A percentile compares a stretch with the other conserved stretches of the same genome.
phyloP scores from a whole-genome alignment of 169 alveolate species.

The Plasmodium inui region DNA sequence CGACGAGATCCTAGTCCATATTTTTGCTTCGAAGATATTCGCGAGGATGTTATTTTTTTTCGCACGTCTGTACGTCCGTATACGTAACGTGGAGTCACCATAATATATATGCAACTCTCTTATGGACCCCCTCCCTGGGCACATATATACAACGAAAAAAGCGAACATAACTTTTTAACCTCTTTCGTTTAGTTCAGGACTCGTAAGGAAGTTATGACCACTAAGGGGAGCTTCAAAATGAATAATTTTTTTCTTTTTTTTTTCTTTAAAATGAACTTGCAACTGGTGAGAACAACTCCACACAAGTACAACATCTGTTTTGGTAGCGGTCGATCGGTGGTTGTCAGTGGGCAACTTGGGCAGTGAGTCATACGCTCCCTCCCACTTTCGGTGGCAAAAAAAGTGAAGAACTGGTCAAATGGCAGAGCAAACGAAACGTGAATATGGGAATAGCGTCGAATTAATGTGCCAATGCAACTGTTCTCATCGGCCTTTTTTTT shows the following conservation, averaged over 20 bases:
- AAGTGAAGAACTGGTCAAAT: neutral
- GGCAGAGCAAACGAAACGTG: neutral
- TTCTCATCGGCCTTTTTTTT: neutral
- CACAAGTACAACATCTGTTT: neutral
- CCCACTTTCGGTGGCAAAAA: neutral
- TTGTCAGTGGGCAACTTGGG: neutral
- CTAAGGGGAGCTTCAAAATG: neutral
- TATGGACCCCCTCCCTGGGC: neutral
- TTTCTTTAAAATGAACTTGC: neutral
- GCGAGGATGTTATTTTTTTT: neutral
- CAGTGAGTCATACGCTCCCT: neutral
- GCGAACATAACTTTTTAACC: neutral
- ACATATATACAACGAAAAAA: neutral
- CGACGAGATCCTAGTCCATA: neutral
- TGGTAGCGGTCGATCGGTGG: neutral
- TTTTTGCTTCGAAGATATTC: neutral
- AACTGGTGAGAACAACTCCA: neutral
- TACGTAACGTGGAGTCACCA: neutral
- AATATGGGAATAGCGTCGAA: neutral
- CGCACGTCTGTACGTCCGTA: neutral
- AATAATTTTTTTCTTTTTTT: neutral
- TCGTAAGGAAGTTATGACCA: neutral
- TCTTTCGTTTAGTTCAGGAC: neutral
- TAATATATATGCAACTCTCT: neutral
- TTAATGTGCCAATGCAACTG: neutral